Conservation (phyloP, 23 red algal species). For the Gracilaria gracilis region DNA sequence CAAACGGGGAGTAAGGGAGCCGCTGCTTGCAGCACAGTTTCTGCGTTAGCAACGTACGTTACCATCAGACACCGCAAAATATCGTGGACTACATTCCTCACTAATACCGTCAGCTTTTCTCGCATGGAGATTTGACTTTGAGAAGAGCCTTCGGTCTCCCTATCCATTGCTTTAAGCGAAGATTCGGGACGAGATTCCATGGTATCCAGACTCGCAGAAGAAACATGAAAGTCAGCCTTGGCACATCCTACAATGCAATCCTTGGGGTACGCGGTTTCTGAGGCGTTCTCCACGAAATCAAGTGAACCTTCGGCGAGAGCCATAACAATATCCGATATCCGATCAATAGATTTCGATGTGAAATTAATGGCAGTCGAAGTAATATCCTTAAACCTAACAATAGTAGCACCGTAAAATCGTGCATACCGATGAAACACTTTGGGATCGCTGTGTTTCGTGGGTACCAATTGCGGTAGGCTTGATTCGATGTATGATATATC, state of each 20-base stretch:
- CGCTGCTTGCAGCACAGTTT: constrained; percentile 66
- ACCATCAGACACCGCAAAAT: constrained; percentile 49
- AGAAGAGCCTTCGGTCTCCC: not conserved
- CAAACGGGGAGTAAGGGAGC: constrained; percentile 54
- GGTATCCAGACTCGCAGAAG: not conserved
- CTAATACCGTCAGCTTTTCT: not conserved
- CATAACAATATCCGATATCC: constrained; percentile 21
- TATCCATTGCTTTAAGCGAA: not conserved
- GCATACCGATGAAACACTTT: constrained; percentile 48
- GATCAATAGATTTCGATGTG: constrained; percentile 35
- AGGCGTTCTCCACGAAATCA: not conserved
- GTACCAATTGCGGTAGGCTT: constrained; percentile 25
- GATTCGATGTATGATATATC: constrained; percentile 53
- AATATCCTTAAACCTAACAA: constrained; percentile 28
- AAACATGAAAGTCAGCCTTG: not conserved
- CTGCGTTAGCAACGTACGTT: constrained; percentile 51
- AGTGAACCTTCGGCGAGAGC: not conserved
- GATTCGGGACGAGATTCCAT: not conserved
- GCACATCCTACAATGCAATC: not conserved
- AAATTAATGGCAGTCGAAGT: constrained; percentile 40
- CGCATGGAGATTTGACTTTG: no score
- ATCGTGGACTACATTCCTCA: constrained; percentile 26
- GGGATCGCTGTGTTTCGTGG: constrained; percentile 33
- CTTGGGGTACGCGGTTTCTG: not conserved
- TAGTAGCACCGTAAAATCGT: constrained; percentile 31